Evolutionary conservation across 176 grass and related monocot genomes (phyloP).

Genomic region (Hsuehochloa calcarea): DNA sequence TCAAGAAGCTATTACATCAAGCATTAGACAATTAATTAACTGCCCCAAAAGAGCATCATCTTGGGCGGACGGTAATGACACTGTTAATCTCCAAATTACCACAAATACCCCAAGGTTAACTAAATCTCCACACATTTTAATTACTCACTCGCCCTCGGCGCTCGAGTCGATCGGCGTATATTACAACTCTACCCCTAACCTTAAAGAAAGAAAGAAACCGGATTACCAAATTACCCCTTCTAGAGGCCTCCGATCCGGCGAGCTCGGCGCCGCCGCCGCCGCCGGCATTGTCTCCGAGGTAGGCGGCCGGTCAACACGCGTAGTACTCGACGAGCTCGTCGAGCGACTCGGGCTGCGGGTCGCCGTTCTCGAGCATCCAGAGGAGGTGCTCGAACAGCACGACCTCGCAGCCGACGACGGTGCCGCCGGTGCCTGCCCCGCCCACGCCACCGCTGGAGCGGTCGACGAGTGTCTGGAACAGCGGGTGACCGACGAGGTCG

Average conservation of each 20-base stretch:
- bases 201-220: slow-evolving; percentile 22
- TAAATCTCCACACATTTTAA: slow-evolving; percentile 7
- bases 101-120: slow-evolving; percentile 40
- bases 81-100: slow-evolving; percentile 32
- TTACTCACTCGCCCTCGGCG: slow-evolving; percentile 12
- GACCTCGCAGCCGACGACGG: slow-evolving; percentile 82
- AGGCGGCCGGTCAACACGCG: slow-evolving; percentile 45
- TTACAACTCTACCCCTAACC: slow-evolving; percentile 45
- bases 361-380: slow-evolving; percentile 97
- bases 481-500: slow-evolving; percentile 71
- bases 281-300: not conserved
- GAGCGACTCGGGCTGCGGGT: slow-evolving; percentile 77
- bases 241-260: slow-evolving; percentile 13
- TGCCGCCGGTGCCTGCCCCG: not conserved
- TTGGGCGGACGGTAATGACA: slow-evolving; percentile 37
- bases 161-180: slow-evolving; percentile 21
- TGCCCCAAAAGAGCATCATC: slow-evolving; percentile 28
- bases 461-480: slow-evolving; percentile 82
- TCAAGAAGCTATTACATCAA: slow-evolving; percentile 32
- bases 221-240: slow-evolving; percentile 24
- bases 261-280: not conserved
- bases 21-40: slow-evolving; percentile 31
- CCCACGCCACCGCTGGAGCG: slow-evolving; percentile 41
- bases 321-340: slow-evolving; percentile 97
- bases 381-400: slow-evolving; percentile 97